Conservation (phyloP, 192 early-diverging fungal species). For the Coemansia sp. region DNA sequence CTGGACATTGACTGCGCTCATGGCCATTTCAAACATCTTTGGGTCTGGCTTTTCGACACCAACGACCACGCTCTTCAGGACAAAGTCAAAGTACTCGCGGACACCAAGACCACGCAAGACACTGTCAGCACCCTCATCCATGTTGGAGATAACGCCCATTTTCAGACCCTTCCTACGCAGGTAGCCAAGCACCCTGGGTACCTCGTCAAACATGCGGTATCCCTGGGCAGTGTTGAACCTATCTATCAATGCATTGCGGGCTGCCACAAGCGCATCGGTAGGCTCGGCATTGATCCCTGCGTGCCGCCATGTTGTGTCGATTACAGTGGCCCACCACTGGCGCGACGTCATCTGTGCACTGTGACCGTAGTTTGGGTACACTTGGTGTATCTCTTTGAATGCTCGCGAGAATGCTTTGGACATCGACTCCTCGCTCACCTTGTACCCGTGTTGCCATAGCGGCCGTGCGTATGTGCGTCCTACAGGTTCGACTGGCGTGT, state of each 20-base stretch:
- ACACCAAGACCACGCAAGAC: conserved; percentile 41
- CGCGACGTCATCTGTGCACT: conserved; percentile 41
- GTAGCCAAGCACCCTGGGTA: conserved; percentile 47
- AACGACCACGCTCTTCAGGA: conserved; percentile 53
- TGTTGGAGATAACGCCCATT: conserved; percentile 63
- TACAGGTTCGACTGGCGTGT: conserved; percentile 50
- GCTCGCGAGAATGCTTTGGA: conserved; percentile 40
- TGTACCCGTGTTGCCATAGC: conserved; percentile 48
- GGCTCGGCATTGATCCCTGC: conserved; percentile 24
- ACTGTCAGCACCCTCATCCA: conserved; percentile 58
- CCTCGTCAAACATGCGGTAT: conserved; percentile 60
- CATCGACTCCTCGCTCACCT: conserved; percentile 27
- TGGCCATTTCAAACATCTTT: conserved; percentile 57
- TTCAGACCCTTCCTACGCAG: conserved; percentile 51
- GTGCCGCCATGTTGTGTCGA: conserved; percentile 50
- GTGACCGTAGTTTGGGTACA: conserved; percentile 59
- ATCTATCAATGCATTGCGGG: conserved; percentile 42
- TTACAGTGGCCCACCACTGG: conserved; percentile 61
- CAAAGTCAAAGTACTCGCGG: conserved; percentile 60
- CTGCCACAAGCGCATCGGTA: not conserved
- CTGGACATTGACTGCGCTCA: conserved; percentile 33
- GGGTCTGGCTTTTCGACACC: conserved; percentile 60
- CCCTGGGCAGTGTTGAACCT: conserved; percentile 53
- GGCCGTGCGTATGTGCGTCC: conserved; percentile 33
- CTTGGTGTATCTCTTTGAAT: conserved; percentile 34